These are phyloP conservation scores for Septoria linicola DNA, from an alignment of 2,329 filamentous ascomycete species.

Conservation along the genomic window DNA sequence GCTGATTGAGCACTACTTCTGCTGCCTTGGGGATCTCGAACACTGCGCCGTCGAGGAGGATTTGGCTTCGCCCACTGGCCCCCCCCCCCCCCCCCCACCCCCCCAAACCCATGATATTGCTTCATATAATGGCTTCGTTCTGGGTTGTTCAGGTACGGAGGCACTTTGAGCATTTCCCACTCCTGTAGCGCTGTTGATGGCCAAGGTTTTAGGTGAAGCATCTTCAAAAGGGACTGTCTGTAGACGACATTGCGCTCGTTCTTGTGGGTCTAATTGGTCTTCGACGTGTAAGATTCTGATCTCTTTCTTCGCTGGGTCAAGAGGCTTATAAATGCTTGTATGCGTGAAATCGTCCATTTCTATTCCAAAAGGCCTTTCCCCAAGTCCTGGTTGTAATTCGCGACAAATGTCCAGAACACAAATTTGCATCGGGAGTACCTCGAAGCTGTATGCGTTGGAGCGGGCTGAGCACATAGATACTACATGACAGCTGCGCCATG, in stretches of 20 bases:
- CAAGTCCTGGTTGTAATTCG: too few species aligned
- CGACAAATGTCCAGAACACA: too few species aligned
- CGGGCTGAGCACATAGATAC: too few species aligned
- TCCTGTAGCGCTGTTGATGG: too few species aligned
- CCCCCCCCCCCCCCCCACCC: slow-evolving; percentile 7
- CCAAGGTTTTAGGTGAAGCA: too few species aligned
- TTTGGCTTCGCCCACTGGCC: background rate
- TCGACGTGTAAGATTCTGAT: slow-evolving; percentile 5
- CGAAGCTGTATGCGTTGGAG: too few species aligned
- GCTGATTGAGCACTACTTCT: background rate
- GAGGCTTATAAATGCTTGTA: background rate
- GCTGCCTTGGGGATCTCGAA: slow-evolving; percentile 1
- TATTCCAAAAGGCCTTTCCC: background rate
- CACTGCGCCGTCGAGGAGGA: background rate
- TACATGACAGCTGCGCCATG: too few species aligned
- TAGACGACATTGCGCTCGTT: background rate
- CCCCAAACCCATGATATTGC: slow-evolving; percentile 21
- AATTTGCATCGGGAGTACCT: too few species aligned
- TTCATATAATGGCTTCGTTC: slow-evolving; percentile 6
- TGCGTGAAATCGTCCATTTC: background rate
- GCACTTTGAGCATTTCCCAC: too few species aligned
- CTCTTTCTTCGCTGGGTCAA: slow-evolving; percentile 1
- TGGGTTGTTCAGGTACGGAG: too few species aligned
- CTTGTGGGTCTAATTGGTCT: background rate
- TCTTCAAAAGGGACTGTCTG: background rate